Evolutionary conservation across 208 protist species (phyloP), one percentile per base, ranked within the genome.

Genomic region (Trypanosoma cruzi): DNA sequence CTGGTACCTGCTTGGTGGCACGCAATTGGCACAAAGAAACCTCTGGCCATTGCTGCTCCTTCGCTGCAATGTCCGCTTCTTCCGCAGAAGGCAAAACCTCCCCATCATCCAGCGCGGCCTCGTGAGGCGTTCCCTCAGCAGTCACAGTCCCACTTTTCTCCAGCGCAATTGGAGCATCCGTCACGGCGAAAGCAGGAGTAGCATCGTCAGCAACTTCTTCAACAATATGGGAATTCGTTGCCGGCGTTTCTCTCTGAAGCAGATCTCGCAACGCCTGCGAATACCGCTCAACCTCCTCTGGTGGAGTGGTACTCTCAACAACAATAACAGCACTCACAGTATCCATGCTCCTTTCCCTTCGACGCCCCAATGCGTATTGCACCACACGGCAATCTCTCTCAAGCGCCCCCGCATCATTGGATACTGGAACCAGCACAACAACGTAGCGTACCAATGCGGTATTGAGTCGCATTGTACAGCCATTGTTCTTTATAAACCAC

Each of bases 401-500:
- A 42, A 66, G 48, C 26, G 6, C 22, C 2, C 56, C 63, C 14
- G 49, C 64, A 22, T 73, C 44, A 49, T 37, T 50, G 8, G 48
- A 48, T 22, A 49, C 40, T 11, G 72, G 65, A 11, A 82, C 68
- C 16, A 79, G 44, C 11, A 84, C 53, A 8, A 86, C 61, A 31
- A 89, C 84, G 49, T 77, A 68, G 34, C 80, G 81, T 34, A 89
- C 24, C 32, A 67, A 18, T 11, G 73, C 28, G 4, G 84, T 86
- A 37, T 61, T 80, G 18, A 56, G 59, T 4, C 87, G 73, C 60
- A 84, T 63, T 46, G 80, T 84, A 14, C 73, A 75, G 24, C 88
- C 88, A 53, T 82, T 79, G n/a, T 69, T 71, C 71, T 93, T 93
- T 4, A 93, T 71, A 65, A 81, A 93, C 56, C 80, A 86, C 22